Conservation (phyloP, 805 yeast genomes). For the Nakazawaea molendinolei region DNA sequence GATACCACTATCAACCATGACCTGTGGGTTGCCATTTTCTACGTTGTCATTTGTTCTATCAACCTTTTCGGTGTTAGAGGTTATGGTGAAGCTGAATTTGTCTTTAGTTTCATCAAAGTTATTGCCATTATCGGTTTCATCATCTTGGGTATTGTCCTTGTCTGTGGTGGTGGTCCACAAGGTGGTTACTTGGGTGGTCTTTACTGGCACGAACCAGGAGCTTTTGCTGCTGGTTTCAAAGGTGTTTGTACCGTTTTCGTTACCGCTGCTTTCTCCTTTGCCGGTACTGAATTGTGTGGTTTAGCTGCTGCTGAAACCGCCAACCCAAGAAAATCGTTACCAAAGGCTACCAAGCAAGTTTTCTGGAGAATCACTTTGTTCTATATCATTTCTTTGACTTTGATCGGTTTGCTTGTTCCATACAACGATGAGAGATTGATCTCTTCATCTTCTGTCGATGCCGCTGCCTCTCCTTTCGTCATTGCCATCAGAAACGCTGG, state of each 20-base stretch:
- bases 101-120: slow-evolving; percentile 49
- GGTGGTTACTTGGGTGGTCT: slow-evolving; percentile 52
- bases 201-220: slow-evolving; percentile 57
- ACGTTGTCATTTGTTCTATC: slow-evolving; percentile 39
- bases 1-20: slow-evolving; percentile 38
- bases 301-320: slow-evolving; percentile 62
- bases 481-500: slow-evolving; percentile 60
- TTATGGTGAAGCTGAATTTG: slow-evolving; percentile 64
- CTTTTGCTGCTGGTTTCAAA: slow-evolving; percentile 47
- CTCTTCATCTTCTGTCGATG: slow-evolving; percentile 42
- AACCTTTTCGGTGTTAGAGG: slow-evolving; percentile 60
- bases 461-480: slow-evolving; percentile 70
- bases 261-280: slow-evolving; percentile 57
- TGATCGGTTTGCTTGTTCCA: slow-evolving; percentile 59
- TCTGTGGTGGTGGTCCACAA: slow-evolving; percentile 53
- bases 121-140: slow-evolving; percentile 52
- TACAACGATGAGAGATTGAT: slow-evolving; percentile 41
- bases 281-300: slow-evolving; percentile 62
- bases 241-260: slow-evolving; percentile 61
- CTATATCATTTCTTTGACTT: slow-evolving; percentile 45
- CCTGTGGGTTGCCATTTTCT: slow-evolving; percentile 52
- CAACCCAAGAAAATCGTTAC: slow-evolving; percentile 55
- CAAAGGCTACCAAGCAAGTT: slow-evolving; percentile 59
- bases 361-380: slow-evolving; percentile 58
- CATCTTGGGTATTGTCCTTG: slow-evolving; percentile 46